phyloP scores from a whole-genome alignment of 768 basidiomycete species.

The Hebeloma cylindrosporum region DNA sequence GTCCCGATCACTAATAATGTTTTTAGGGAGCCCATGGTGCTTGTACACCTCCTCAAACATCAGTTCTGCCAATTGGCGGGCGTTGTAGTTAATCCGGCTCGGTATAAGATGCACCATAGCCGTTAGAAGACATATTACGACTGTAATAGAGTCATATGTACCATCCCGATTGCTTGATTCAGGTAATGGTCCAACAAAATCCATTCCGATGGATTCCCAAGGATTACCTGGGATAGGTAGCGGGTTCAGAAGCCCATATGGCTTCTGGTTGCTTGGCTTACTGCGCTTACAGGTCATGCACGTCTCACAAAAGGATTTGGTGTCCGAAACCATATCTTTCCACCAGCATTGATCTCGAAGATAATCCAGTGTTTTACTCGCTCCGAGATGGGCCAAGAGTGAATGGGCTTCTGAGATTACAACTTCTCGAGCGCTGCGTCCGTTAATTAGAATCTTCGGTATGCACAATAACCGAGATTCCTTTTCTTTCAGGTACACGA shows the following conservation, averaged over 20 bases:
- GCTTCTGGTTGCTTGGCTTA: conserved; percentile 26
- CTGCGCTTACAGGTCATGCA: conserved; percentile 19
- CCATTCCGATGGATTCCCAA: conserved; percentile 17
- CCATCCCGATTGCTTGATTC: conserved; percentile 8
- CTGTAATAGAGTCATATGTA: conserved; percentile 9
- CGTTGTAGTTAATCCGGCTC: conserved; percentile 6
- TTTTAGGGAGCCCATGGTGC: conserved; percentile 10
- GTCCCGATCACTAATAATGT: conserved; percentile 14
- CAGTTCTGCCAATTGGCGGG: conserved; percentile 10
- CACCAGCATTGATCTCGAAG: conserved; percentile 39
- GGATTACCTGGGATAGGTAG: conserved; percentile 6
- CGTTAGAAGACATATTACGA: conserved; percentile 11
- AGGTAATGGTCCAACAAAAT: conserved; percentile 17
- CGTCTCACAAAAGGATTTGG: conserved; percentile 28
- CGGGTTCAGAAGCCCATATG: conserved; percentile 19
- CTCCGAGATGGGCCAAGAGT: conserved; percentile 38
- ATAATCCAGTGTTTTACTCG: conserved; percentile 31
- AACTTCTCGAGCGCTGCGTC: conserved; percentile 23
- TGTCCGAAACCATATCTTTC: conserved; percentile 32
- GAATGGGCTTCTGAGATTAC: conserved; percentile 39
- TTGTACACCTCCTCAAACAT: conserved; percentile 13
- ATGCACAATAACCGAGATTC: conserved; percentile 19
- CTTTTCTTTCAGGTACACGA: conserved; percentile 13
- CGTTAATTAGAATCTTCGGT: conserved; percentile 17
- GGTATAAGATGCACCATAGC: conserved; percentile 16